phyloP scores from a whole-genome alignment of 495 filamentous ascomycete species.

The Penicillium argentinense region DNA sequence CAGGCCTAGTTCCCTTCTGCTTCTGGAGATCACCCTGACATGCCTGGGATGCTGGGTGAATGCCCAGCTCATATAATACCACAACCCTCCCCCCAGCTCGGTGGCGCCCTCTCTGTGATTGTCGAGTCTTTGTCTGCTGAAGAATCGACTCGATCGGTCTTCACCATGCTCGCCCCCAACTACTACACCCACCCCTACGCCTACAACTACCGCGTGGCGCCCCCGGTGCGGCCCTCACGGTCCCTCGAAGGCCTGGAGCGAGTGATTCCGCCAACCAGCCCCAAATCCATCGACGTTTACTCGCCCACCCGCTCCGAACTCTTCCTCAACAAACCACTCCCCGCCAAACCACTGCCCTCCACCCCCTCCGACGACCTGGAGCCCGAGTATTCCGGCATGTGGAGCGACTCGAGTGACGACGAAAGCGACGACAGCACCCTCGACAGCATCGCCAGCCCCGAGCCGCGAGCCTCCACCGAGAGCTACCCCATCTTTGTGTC shows the following conservation, averaged over 20 bases:
- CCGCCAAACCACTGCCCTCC: slow-evolving; percentile 30
- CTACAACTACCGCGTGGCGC: slow-evolving; percentile 25
- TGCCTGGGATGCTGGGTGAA: background rate
- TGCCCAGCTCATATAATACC: too few relatives aligned
- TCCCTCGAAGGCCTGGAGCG: slow-evolving; percentile 47
- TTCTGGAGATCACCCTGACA: background rate
- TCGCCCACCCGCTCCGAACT: slow-evolving; percentile 27
- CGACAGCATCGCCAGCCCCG: slow-evolving; percentile 27
- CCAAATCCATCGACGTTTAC: too few relatives aligned
- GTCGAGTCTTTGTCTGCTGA: slow-evolving; percentile 6
- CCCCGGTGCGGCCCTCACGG: slow-evolving; percentile 38
- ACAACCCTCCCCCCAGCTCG: too few relatives aligned
- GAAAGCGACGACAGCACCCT: slow-evolving; percentile 28
- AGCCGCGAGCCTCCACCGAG: slow-evolving; percentile 30
- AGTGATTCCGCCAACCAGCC: slow-evolving; percentile 40
- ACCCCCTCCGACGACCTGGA: slow-evolving; percentile 1
- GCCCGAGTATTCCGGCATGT: slow-evolving; percentile 26
- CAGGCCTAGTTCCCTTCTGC: background rate
- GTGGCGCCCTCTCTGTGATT: slow-evolving; percentile 2
- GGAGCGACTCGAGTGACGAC: slow-evolving; percentile 38
- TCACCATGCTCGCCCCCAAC: slow-evolving; percentile 28
- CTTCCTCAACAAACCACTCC: slow-evolving; percentile 40
- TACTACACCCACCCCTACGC: slow-evolving; percentile 19
- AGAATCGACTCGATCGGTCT: slow-evolving; percentile 3
- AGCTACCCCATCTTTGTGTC: slow-evolving; percentile 43